Base-by-base conservation (phyloP, 148 eudicot species). In the Rhododendron ferrugineum region DNA sequence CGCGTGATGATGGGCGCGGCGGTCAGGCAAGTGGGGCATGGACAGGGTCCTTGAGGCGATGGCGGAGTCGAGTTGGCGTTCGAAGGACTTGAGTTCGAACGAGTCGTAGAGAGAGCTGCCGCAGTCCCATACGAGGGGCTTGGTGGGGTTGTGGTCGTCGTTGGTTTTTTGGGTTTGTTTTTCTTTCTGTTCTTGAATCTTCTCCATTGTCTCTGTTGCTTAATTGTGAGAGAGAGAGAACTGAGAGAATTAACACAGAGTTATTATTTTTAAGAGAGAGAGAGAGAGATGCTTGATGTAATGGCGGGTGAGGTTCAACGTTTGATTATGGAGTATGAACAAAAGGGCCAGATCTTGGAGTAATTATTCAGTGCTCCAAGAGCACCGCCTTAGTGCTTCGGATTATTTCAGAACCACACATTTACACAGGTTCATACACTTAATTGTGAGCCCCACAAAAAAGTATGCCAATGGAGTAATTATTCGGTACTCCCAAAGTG, bases 81-180 rank as follows among this genome's bases (percentile, higher is more conserved):
- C 89, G 74, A 94, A 91, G 0, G 99, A 90, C 86, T 88, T 88
- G 50, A 92, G 88, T 88, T 96, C 98, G 86, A 93, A 90, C 0
- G 99, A 96, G 90, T 96, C 99, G 88, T 96, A 96, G 1, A 96
- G 91, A 1, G 98, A 83, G 88, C 98, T 96, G 7, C 87, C 97
- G 66, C 95, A 93, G 85, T 96, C 99, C 96, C 95, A 94, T 70
- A 94, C 58, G 0, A 58, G 79, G 28, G 88, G 40, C 40, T 78
- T 84, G 47, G 78, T 79, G 46, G 82, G 72, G 30, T 64, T 8
- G 72, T 23, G 14, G 14, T 6, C 64, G n/a, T 20, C 70, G 70
- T 62, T n/a, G 70, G 11, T 2, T 66, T 66, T 66, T 3, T 66
- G 9, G 37, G 44, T 20, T 36, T 22, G 49, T 47, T 46, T 54